Percentiles rank a stretch among this genome's conserved stretches.
These are phyloP conservation scores for Pichia kudriavzevii DNA, from an alignment of 1,139 yeast species.

Conservation along the genomic window DNA sequence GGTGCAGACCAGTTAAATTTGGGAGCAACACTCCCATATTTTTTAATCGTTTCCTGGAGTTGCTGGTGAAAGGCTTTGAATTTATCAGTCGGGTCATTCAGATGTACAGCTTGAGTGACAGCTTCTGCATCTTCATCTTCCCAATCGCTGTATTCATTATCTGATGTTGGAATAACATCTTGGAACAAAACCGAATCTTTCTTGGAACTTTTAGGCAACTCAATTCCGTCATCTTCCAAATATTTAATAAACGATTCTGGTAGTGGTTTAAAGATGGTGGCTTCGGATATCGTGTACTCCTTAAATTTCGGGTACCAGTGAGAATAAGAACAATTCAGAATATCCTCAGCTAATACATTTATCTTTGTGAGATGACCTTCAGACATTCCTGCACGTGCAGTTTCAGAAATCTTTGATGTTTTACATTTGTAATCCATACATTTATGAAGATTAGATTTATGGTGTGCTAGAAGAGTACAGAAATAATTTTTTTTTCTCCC, in stretches of 20 bases:
- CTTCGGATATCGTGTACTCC: constrained; percentile 38
- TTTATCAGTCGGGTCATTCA: constrained; percentile 41
- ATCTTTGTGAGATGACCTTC: constrained; percentile 28
- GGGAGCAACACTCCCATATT: constrained; percentile 65
- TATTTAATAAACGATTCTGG: constrained; percentile 66
- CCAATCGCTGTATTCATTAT: constrained; percentile 70
- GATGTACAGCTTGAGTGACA: constrained; percentile 1
- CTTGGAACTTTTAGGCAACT: constrained; percentile 44
- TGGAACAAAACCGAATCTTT: constrained; percentile 30
- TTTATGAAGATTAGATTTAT: no score
- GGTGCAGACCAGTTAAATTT: constrained; percentile 97
- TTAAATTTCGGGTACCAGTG: constrained; percentile 60
- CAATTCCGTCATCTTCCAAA: constrained; percentile 68
- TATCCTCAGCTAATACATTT: constrained; percentile 39
- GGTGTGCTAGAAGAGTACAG: no score
- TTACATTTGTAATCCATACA: no score
- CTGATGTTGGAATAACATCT: constrained; percentile 38
- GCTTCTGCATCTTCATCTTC: constrained; percentile 29
- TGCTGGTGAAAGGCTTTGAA: constrained; percentile 55
- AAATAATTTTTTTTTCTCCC: no score
- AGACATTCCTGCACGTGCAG: constrained; percentile 1
- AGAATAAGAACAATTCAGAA: constrained; percentile 64
- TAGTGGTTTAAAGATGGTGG: constrained; percentile 54
- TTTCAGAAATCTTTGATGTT: no score
- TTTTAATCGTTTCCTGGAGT: constrained; percentile 36